These are phyloP conservation scores for Phytopythium kandeliae DNA, from an alignment of 352 stramenopile genomes.

Conservation along the genomic window DNA sequence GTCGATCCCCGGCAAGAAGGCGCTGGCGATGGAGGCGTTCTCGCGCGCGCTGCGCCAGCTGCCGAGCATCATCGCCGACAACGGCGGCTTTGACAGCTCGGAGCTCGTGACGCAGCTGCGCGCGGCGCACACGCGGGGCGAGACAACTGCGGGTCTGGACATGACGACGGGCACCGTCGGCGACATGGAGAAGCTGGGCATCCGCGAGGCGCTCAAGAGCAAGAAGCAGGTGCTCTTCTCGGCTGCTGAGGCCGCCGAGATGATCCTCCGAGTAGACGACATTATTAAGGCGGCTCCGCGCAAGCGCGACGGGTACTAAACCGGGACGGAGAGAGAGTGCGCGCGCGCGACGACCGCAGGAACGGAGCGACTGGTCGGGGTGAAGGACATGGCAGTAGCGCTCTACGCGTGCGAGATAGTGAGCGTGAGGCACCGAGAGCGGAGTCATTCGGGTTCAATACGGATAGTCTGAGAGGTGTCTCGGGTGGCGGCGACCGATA, in stretches of 20 bases:
- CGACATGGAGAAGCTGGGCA: slow-evolving; percentile 97
- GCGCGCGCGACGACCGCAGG: too few relatives aligned
- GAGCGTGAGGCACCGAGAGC: too few relatives aligned
- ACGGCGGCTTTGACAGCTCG: slow-evolving; percentile 98
- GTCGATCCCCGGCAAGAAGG: slow-evolving; percentile 96
- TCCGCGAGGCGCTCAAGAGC: slow-evolving; percentile 95
- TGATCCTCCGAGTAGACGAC: slow-evolving; percentile 99
- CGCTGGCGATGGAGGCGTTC: slow-evolving; percentile 98
- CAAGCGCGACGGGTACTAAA: slow-evolving; percentile 47
- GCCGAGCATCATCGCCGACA: slow-evolving; percentile 98
- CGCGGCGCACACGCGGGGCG: slow-evolving; percentile 89
- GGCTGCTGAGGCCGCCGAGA: slow-evolving; percentile 98
- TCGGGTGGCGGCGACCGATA: too few relatives aligned
- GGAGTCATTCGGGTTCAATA: too few relatives aligned
- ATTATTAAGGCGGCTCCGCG: slow-evolving; percentile 96
- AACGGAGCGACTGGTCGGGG: too few relatives aligned
- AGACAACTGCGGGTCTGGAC: slow-evolving; percentile 94
- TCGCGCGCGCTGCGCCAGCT: slow-evolving; percentile 94
- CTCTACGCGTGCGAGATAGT: too few relatives aligned
- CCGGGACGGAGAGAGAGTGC: background rate
- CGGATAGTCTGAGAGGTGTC: too few relatives aligned
- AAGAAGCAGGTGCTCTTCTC: slow-evolving; percentile 98
- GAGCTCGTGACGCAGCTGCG: slow-evolving; percentile 96
- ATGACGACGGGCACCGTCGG: slow-evolving; percentile 95
- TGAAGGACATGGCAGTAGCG: too few relatives aligned